Percentiles rank a stretch among this genome's conserved stretches.
phyloP scores from a whole-genome alignment of 1,284 basidiomycete genomes.

The Rhodotorula glutinis region DNA sequence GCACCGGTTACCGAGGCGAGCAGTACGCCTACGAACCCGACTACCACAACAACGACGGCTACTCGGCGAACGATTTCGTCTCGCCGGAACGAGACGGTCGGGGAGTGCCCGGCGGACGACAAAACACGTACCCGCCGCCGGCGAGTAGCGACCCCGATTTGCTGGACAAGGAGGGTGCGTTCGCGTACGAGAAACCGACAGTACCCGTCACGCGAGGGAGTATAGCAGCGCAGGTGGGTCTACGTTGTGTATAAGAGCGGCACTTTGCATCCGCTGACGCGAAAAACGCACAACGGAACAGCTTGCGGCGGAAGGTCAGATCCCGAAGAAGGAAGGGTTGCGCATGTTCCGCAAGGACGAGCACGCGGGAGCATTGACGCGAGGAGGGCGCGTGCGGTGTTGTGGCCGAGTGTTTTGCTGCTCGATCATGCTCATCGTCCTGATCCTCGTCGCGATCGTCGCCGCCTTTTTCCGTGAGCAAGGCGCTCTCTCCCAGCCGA shows the following conservation, averaged over 20 bases:
- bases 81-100: slow-evolving; percentile 9
- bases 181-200: slow-evolving; percentile 13
- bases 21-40: neutral
- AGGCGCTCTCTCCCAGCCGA: neutral
- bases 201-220: slow-evolving; percentile 38
- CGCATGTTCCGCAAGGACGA: slow-evolving; percentile 46
- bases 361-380: slow-evolving; percentile 43
- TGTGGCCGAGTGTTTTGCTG: slow-evolving; percentile 45
- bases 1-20: neutral
- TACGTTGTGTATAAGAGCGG: neutral
- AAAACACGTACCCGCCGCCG: slow-evolving; percentile 29
- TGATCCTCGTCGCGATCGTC: slow-evolving; percentile 44
- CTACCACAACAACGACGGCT: slow-evolving; percentile 3
- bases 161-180: slow-evolving; percentile 10
- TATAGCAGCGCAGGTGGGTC: slow-evolving; percentile 42
- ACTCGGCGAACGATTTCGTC: slow-evolving; percentile 18
- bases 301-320: slow-evolving; percentile 46
- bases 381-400: slow-evolving; percentile 40
- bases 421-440: slow-evolving; percentile 42
- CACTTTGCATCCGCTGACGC: no score
- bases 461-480: slow-evolving; percentile 44
- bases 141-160: slow-evolving; percentile 8
- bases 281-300: neutral
- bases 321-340: slow-evolving; percentile 47
- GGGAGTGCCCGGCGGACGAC: slow-evolving; percentile 17